Conservation (phyloP, 495 filamentous ascomycete genomes). For the Polyplosphaeria fusca region DNA sequence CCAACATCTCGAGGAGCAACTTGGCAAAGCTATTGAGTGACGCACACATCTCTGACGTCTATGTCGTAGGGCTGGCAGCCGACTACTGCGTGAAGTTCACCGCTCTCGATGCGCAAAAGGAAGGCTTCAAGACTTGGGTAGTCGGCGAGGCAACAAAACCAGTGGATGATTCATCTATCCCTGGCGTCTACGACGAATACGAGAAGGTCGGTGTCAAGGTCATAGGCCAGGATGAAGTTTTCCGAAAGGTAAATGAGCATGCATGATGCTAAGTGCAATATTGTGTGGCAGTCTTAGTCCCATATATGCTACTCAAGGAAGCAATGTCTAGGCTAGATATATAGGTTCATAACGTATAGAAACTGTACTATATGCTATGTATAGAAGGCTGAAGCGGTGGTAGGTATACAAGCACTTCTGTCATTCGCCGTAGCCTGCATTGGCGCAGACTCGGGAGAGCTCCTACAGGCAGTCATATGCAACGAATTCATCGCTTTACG, state of each 20-base stretch:
- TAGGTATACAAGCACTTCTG: too few relatives aligned
- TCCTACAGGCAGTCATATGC: too few relatives aligned
- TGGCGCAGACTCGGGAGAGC: too few relatives aligned
- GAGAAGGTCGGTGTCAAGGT: conserved; percentile 51
- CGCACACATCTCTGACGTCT: conserved; percentile 68
- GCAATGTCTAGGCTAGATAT: too few relatives aligned
- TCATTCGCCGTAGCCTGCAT: too few relatives aligned
- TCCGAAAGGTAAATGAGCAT: conserved; percentile 37
- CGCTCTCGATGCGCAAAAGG: conserved; percentile 69
- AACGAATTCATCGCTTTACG: too few relatives aligned
- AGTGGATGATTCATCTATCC: conserved; percentile 62
- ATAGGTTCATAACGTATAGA: too few relatives aligned
- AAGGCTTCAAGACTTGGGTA: conserved; percentile 74
- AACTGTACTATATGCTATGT: too few relatives aligned
- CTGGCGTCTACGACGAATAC: conserved; percentile 54
- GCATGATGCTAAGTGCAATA: too few relatives aligned
- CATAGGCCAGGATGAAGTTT: conserved; percentile 50
- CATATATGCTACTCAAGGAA: too few relatives aligned
- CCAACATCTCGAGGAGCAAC: conserved; percentile 48
- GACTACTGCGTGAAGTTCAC: conserved; percentile 87
- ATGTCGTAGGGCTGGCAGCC: conserved; percentile 77
- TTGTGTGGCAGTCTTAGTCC: too few relatives aligned
- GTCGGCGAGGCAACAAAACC: conserved; percentile 73
- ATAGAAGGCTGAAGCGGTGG: too few relatives aligned
- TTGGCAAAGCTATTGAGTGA: conserved; percentile 56